Evolutionary conservation across 2,329 filamentous ascomycete genomes (phyloP).

Genomic region (Xylariaceae sp.): DNA sequence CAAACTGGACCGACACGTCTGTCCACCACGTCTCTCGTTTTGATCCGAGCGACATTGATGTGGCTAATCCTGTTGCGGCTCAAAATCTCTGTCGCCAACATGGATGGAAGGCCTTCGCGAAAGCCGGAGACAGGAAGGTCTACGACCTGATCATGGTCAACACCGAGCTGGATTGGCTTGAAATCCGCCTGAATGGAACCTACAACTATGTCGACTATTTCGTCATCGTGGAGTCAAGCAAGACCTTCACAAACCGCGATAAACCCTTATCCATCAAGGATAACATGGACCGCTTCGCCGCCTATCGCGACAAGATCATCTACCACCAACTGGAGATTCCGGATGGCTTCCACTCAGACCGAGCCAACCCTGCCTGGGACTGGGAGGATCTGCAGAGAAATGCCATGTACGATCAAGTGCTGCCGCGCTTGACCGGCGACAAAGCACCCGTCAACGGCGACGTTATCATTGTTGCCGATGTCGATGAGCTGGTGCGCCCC

Average conservation of each 20-base stretch:
- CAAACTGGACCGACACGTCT: constrained; percentile 30
- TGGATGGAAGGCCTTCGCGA: constrained; percentile 37
- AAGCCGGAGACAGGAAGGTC: constrained; percentile 43
- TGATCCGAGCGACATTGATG: constrained; percentile 21
- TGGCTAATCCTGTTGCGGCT: constrained; percentile 21
- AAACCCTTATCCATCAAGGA: constrained; percentile 53
- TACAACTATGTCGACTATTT: constrained; percentile 60
- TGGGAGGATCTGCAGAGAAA: constrained; percentile 50
- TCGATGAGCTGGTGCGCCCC: constrained; percentile 57
- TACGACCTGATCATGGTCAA: constrained; percentile 62
- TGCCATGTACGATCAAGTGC: constrained; percentile 54
- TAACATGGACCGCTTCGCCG: constrained; percentile 48
- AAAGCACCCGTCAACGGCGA: constrained; percentile 46
- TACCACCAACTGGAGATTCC: constrained; percentile 51
- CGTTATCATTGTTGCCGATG: constrained; percentile 56
- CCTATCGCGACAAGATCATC: constrained; percentile 58
- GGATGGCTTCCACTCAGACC: constrained; percentile 36
- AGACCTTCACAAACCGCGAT: constrained; percentile 53
- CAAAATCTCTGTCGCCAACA: constrained; percentile 35
- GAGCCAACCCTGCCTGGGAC: constrained; percentile 41
- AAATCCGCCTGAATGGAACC: constrained; percentile 58
- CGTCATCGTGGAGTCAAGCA: constrained; percentile 56
- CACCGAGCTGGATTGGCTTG: constrained; percentile 61
- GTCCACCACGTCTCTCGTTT: constrained; percentile 29
- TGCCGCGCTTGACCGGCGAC: constrained; percentile 44